Evolutionary conservation across 805 yeast genomes (phyloP).

Genomic region (Alloascoidea africana): DNA sequence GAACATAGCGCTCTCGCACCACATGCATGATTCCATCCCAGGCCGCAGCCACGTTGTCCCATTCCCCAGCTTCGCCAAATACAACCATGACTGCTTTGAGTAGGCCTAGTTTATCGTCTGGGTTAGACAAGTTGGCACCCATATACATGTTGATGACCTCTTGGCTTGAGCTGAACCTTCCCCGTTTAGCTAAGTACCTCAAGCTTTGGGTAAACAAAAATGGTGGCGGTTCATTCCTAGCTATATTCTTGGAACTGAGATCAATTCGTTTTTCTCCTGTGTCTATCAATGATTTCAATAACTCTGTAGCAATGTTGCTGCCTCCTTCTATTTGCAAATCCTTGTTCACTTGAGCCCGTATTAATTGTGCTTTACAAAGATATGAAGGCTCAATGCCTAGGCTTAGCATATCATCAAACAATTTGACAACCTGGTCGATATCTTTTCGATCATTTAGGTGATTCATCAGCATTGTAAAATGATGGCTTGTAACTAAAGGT

Average conservation of each 20-base stretch:
- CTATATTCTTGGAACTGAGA: conserved; percentile 10
- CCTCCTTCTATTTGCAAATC: not conserved
- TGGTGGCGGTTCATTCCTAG: conserved; percentile 13
- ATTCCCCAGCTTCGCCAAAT: not conserved
- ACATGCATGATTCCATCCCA: not conserved
- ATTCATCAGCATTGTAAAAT: conserved; percentile 13
- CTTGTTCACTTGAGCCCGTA: not conserved
- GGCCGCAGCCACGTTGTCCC: not conserved
- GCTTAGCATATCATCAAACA: conserved; percentile 8
- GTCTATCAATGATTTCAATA: not conserved
- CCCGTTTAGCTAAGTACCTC: not conserved
- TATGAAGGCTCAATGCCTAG: not conserved
- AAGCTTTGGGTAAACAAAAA: not conserved
- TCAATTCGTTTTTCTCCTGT: conserved; percentile 14
- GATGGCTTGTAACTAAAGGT: conserved; percentile 8
- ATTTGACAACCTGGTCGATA: conserved; percentile 7
- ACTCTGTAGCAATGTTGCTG: not conserved
- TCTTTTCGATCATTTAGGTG: conserved; percentile 6
- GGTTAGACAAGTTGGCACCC: not conserved
- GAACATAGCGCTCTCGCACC: not conserved
- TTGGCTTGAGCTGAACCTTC: not conserved
- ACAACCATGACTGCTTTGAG: not conserved
- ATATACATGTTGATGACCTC: not conserved
- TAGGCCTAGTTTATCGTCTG: not conserved
- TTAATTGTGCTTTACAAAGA: not conserved